A percentile compares a stretch with the other conserved stretches of the same genome.
Conservation (phyloP, 805 yeast genomes). For the Candida ipomoeae region DNA sequence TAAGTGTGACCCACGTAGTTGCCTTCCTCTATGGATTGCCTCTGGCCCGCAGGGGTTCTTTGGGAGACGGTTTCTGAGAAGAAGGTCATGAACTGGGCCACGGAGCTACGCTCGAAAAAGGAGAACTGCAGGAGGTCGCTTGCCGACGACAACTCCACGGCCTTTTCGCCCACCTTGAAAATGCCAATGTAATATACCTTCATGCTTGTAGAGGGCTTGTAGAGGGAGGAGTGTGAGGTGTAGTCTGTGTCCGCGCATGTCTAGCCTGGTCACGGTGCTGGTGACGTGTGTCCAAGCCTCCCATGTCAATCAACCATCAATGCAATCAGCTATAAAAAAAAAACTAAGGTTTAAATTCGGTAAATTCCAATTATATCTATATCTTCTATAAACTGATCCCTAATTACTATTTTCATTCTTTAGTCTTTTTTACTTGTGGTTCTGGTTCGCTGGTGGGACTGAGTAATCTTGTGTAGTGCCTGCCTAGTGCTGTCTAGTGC, state of each 20-base stretch:
- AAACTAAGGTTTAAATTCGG: neutral
- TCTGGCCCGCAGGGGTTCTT: conserved; percentile 83
- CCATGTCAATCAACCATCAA: too few relatives aligned
- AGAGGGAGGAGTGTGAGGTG: neutral
- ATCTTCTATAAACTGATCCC: too few relatives aligned
- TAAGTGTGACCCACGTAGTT: conserved; percentile 88
- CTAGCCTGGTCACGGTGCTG: neutral
- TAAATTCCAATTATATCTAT: too few relatives aligned
- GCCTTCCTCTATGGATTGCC: conserved; percentile 93
- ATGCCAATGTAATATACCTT: conserved; percentile 89
- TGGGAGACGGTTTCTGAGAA: conserved; percentile 86
- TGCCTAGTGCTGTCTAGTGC: too few relatives aligned
- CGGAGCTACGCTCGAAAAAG: conserved; percentile 78
- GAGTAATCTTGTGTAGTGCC: too few relatives aligned
- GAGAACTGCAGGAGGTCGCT: conserved; percentile 83
- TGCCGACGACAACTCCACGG: conserved; percentile 74
- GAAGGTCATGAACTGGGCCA: conserved; percentile 91
- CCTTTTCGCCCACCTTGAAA: conserved; percentile 61
- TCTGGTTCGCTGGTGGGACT: too few relatives aligned
- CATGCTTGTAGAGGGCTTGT: conserved; percentile 50
- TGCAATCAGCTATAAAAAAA: too few relatives aligned
- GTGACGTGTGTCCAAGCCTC: neutral
- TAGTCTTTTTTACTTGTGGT: too few relatives aligned
- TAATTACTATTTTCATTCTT: too few relatives aligned
- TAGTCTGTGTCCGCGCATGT: neutral